Percentiles rank a stretch among this genome's conserved stretches.
These are phyloP conservation scores for Conticribra guillardii DNA, from an alignment of 108 stramenopile genomes.

Conservation along the genomic window DNA sequence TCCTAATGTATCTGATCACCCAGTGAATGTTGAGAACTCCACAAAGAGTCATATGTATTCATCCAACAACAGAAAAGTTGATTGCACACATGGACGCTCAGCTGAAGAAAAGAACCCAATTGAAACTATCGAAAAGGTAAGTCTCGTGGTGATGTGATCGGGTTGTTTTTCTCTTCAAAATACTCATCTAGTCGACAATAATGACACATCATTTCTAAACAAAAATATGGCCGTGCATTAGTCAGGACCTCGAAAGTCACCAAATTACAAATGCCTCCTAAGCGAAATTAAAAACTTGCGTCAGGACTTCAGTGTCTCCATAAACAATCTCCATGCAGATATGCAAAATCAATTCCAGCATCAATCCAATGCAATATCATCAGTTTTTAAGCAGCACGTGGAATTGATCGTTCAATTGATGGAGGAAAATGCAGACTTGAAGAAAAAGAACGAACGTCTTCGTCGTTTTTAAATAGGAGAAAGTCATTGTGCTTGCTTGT, in stretches of 20 bases:
- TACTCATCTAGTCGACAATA: too few species aligned
- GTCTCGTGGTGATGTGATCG: too few species aligned
- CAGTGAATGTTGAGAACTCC: too few species aligned
- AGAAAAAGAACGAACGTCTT: background rate
- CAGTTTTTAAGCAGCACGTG: background rate
- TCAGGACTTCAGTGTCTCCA: background rate
- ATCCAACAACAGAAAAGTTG: too few species aligned
- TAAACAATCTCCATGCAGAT: background rate
- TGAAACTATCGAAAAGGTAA: too few species aligned
- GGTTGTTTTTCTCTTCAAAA: too few species aligned
- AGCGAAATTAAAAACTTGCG: background rate
- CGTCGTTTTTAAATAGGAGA: background rate
- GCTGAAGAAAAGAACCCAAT: too few species aligned
- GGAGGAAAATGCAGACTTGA: background rate
- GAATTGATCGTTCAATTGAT: background rate
- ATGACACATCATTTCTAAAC: too few species aligned
- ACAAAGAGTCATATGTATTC: too few species aligned
- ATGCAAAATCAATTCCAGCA: background rate
- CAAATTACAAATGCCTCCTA: background rate
- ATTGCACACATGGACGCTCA: too few species aligned
- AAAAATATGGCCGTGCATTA: background rate
- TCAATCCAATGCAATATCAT: background rate
- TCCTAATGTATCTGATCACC: too few species aligned
- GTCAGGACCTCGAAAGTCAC: background rate
- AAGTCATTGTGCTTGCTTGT: too few species aligned